Conservation (phyloP, 257 asterid species). For the Primulina eburnea region DNA sequence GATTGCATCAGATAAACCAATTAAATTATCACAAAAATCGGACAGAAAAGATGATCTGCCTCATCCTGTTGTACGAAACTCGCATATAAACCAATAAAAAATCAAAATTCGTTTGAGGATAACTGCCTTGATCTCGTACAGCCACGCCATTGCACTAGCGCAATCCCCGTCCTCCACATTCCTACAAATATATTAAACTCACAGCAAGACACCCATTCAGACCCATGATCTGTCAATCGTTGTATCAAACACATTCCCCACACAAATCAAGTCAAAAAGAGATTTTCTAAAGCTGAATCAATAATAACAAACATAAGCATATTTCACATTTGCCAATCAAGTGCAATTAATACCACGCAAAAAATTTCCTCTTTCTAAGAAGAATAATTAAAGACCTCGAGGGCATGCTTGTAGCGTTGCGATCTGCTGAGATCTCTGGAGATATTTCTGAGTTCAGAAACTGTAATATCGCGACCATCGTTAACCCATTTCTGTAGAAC, state of each 20-base stretch:
- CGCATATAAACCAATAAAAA: not conserved
- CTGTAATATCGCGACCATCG: conserved; percentile 55
- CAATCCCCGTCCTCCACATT: not conserved
- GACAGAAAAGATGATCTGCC: not conserved
- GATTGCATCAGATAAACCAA: not conserved
- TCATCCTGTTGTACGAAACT: not conserved
- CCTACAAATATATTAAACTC: not conserved
- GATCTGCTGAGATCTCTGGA: conserved; percentile 72
- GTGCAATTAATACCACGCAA: not conserved
- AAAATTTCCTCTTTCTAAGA: no score
- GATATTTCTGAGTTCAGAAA: conserved; percentile 71
- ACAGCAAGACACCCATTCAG: not conserved
- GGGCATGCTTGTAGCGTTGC: conserved; percentile 83
- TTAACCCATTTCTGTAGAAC: conserved; percentile 68
- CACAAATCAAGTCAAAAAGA: not conserved
- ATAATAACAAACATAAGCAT: not conserved
- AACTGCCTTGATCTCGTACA: not conserved
- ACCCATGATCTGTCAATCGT: not conserved
- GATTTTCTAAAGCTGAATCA: not conserved
- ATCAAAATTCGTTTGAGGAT: not conserved
- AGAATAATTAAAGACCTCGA: conserved; percentile 52
- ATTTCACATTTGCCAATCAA: not conserved
- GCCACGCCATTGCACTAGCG: not conserved
- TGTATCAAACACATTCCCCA: not conserved
- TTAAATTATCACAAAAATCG: not conserved